Evolutionary conservation across 1,139 yeast species (phyloP), one percentile per base, ranked within the genome.

Genomic region (Blastobotrys elegans): DNA sequence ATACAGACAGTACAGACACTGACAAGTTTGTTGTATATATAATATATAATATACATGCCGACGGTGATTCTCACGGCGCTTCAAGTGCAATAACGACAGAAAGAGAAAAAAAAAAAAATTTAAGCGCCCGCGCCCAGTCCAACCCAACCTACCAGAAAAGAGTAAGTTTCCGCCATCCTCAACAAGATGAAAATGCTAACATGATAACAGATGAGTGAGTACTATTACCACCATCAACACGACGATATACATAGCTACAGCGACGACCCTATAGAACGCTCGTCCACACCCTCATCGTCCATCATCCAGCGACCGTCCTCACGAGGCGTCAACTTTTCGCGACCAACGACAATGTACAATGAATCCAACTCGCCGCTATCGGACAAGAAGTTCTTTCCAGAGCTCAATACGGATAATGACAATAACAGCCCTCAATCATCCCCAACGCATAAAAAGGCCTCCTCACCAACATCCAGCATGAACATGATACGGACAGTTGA

Each of bases 331-430:
- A 57, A 57, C 50, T 57, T 57, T 40, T 56, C 60, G 8, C 50
- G 60, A 24, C 60, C 60, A 2, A 50, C 59, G 24, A 57, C 60
- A 8, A 50, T 57, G 41, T 58, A 56, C 47, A 54, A 53, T 20
- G 30, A 34, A 34, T 20, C 38, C 7, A 34, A 24, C n/a, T 39
- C 42, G 16, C 43, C 43, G 11, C 20, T 11, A 29, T 30, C 36
- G 3, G 43, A 40, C 17, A 6, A 39, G 31, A 43, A 47, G 26
- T 30, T 44, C 41, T 10, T 33, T 40, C 17, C 44, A 40, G 26
- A n/a, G n/a, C n/a, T n/a, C n/a, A n/a, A 37, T 45, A 17, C 27
- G 27, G 27, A 6, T 5, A 24, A 24, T 24, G 27, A 24, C 27
- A 30, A 30, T 30, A 30, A 6, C 6, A 30, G 33, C 13, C 17